These are phyloP conservation scores for Rhizopus delemar DNA, from an alignment of 371 early-diverging fungal species.

Conservation along the genomic window DNA sequence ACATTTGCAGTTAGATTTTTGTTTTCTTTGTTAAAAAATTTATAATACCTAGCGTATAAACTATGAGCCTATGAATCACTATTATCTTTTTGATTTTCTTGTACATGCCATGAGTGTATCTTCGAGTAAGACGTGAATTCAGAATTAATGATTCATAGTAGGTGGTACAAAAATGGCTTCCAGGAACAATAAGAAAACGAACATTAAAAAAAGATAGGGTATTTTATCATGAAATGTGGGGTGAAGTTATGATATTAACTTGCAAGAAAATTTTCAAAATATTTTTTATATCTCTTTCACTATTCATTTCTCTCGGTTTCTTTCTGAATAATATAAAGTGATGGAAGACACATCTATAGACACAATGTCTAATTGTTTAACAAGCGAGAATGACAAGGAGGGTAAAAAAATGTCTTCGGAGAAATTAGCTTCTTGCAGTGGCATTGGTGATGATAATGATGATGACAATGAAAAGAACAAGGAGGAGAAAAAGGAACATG, in stretches of 20 bases:
- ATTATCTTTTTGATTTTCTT: too few relatives aligned
- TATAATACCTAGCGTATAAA: too few relatives aligned
- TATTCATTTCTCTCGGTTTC: background rate
- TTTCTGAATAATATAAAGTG: background rate
- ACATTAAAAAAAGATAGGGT: background rate
- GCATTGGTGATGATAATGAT: background rate
- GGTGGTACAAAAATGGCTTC: background rate
- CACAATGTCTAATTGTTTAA: background rate
- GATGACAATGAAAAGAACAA: background rate
- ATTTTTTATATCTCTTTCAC: background rate
- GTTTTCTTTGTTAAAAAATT: too few relatives aligned
- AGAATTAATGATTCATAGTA: too few relatives aligned
- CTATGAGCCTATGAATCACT: too few relatives aligned
- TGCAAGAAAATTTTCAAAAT: background rate
- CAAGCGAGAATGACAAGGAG: background rate
- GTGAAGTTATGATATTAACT: slow-evolving; percentile 2
- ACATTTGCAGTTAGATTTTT: too few relatives aligned
- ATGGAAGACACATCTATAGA: background rate
- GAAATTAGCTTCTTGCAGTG: too few relatives aligned
- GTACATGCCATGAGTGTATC: too few relatives aligned
- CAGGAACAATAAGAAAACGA: too few relatives aligned
- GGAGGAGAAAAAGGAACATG: background rate
- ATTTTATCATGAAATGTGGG: background rate
- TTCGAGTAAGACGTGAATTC: too few relatives aligned
- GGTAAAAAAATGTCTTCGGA: background rate